Evolutionary conservation across 1,139 yeast species (phyloP).

Genomic region (Kodamaea plutei): DNA sequence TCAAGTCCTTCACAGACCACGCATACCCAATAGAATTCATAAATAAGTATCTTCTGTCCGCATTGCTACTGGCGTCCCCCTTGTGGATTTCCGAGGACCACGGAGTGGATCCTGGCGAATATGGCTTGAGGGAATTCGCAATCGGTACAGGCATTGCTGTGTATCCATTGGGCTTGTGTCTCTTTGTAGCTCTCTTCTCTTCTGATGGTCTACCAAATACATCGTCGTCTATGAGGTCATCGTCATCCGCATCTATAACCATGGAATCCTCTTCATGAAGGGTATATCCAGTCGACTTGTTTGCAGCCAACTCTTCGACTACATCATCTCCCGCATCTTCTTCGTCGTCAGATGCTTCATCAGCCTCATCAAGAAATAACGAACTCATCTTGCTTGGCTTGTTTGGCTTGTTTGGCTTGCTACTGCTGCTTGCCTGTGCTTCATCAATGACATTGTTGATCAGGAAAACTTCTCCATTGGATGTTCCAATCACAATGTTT

Average conservation of each 20-base stretch:
- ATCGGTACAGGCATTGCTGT: constrained; percentile 4
- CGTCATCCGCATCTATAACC: constrained; percentile 38
- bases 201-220: constrained; percentile 11
- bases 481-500: constrained; percentile 46
- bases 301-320: constrained; percentile 4
- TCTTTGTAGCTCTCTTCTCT: constrained; percentile 17
- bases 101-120: constrained; percentile 84
- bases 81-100: constrained; percentile 43
- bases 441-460: constrained; percentile 29
- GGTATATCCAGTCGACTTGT: constrained; percentile 9
- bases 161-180: constrained; percentile 22
- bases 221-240: constrained; percentile 11
- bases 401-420: no score
- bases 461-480: constrained; percentile 46
- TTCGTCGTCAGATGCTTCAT: constrained; percentile 19
- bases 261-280: constrained; percentile 31
- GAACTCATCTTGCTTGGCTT: constrained; percentile 3
- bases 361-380: constrained; percentile 29
- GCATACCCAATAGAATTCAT: constrained; percentile 81
- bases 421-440: constrained; percentile 1
- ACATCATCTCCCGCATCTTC: constrained; percentile 19
- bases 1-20: constrained; percentile 67
- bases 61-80: constrained; percentile 20
- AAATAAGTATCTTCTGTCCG: constrained; percentile 66
- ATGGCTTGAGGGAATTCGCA: constrained; percentile 28